Evolutionary conservation across 2,329 filamentous ascomycete species (phyloP).

Genomic region (Fusarium vanettenii): DNA sequence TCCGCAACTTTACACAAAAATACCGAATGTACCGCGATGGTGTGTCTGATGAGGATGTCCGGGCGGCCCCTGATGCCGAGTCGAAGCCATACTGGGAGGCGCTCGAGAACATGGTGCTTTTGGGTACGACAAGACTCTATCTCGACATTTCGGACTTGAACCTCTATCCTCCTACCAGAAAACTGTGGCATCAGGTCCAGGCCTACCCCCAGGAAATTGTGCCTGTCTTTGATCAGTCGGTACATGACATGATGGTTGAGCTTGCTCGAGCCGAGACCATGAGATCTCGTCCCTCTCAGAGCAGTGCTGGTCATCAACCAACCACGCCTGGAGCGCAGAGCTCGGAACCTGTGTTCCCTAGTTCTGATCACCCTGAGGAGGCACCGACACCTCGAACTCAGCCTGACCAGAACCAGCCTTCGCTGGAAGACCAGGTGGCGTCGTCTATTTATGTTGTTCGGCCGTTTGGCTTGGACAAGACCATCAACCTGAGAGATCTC

Average conservation of each 20-base stretch:
- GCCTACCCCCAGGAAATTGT: slow-evolving; percentile 97
- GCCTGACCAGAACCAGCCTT: slow-evolving; percentile 61
- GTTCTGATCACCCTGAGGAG: slow-evolving; percentile 76
- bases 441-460: slow-evolving; percentile 85
- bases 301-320: slow-evolving; percentile 59
- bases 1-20: slow-evolving; percentile 91
- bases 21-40: slow-evolving; percentile 94
- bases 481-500: slow-evolving; percentile 91
- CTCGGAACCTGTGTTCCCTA: slow-evolving; percentile 81
- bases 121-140: slow-evolving; percentile 87
- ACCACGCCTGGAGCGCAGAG: slow-evolving; percentile 66
- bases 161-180: slow-evolving; percentile 89
- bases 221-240: slow-evolving; percentile 92
- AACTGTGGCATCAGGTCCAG: slow-evolving; percentile 95
- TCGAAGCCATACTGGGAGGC: slow-evolving; percentile 86
- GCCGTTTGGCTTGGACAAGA: slow-evolving; percentile 87
- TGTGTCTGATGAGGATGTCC: slow-evolving; percentile 80
- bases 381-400: slow-evolving; percentile 52
- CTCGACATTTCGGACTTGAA: slow-evolving; percentile 91
- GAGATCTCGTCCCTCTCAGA: slow-evolving; percentile 72
- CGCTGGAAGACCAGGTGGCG: slow-evolving; percentile 84
- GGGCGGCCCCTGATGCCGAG: slow-evolving; percentile 76
- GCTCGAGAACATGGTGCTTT: slow-evolving; percentile 89
- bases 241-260: slow-evolving; percentile 94
- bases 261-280: slow-evolving; percentile 84